Base-by-base conservation (phyloP, 1,284 basidiomycete genomes). In the Microbotryum saponariae region DNA sequence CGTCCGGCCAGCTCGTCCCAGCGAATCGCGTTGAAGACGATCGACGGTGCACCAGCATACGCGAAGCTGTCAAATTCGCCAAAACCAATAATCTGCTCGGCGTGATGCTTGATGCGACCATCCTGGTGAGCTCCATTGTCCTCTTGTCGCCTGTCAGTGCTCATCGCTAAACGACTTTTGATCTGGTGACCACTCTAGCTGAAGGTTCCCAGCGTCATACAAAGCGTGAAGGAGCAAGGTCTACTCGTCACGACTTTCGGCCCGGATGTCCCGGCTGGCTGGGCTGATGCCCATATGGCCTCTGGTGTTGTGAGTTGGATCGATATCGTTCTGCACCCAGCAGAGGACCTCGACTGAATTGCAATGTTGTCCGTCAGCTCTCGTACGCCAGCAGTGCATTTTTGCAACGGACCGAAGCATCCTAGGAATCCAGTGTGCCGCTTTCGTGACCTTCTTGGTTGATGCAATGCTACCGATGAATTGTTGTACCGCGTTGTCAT, bases 11-110 rank as follows among this genome's bases (percentile, higher is more conserved):
- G 44, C 73, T 78, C 16, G 64, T 76, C 4, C 76, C 78, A 1
- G 75, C 77, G 16, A 73, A 75, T 9, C 75, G 77, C 14, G 72
- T 76, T 62, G 79, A 80, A 70, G 75, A 76, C 14, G 82, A 83
- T 71, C 71, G 78, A 56, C 69, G 81, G 29, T 86, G 76, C 78
- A 81, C 74, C 62, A 92, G 89, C 72, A 85, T 97, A 46, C 83
- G 86, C 64, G 87, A 91, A 66, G 92, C 92, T 20, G 91, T 97
- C 60, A 89, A 94, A 71, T 97, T 97, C 74, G 90, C 93, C 25
- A 91, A 88, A 74, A 80, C 82, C 61, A 97, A 97, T 76, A 98
- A 98, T 75, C 78, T 99, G 46, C 78, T 99, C 62, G 96, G 96
- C 61, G 81, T 99, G 56, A 86, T 96, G 74, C 82, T 96, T 55